Conservation (phyloP, 768 basidiomycete genomes). For the Naganishia onofrii region DNA sequence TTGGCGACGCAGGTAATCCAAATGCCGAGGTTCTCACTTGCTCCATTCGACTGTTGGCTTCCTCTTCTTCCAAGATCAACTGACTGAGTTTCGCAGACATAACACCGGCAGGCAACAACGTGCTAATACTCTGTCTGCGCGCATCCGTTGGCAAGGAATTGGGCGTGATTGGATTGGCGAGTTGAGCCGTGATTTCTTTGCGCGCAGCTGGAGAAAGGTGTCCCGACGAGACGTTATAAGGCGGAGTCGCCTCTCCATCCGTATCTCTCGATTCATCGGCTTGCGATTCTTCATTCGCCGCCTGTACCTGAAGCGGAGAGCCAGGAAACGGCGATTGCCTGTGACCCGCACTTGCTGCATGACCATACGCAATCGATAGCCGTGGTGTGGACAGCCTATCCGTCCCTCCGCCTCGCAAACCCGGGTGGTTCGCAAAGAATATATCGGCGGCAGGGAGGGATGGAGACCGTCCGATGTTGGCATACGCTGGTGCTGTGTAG, state of each 20-base stretch:
- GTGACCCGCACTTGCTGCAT: background rate
- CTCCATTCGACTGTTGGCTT: conserved; percentile 3
- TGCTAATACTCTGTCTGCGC: conserved; percentile 15
- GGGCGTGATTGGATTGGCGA: conserved; percentile 13
- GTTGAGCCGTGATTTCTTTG: conserved; percentile 18
- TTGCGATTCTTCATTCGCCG: background rate
- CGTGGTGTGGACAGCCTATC: background rate
- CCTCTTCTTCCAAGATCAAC: conserved; percentile 11
- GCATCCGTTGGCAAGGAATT: conserved; percentile 17
- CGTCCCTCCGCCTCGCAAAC: background rate
- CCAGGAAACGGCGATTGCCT: background rate
- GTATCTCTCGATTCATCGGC: no score
- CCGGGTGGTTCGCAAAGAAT: background rate
- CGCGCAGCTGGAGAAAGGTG: conserved; percentile 16
- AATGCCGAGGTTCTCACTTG: conserved; percentile 2
- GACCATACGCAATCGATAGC: conserved; percentile 18
- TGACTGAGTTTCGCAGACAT: conserved; percentile 22
- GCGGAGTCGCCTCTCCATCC: background rate
- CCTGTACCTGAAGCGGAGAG: background rate
- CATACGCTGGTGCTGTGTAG: conserved; percentile 14
- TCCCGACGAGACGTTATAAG: background rate
- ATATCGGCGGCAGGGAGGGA: background rate
- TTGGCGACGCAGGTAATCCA: background rate
- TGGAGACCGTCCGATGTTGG: conserved; percentile 12
- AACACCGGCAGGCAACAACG: conserved; percentile 11